Base-by-base conservation (phyloP, 257 asterid genomes). In the Orobanche coerulescens region DNA sequence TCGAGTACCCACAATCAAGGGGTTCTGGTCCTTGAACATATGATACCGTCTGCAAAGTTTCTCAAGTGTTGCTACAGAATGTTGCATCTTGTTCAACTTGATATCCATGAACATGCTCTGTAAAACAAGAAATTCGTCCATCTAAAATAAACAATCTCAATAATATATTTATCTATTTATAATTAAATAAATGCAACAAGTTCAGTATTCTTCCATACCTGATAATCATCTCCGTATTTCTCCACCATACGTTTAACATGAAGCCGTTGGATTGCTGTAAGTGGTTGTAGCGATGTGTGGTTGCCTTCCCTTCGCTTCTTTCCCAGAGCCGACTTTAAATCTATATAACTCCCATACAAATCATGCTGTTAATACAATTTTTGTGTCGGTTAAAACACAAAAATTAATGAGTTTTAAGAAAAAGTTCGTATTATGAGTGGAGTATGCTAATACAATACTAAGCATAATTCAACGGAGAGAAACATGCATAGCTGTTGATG, bases 71-170 rank as follows among this genome's bases (percentile, higher is more conserved):
- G 88, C 95, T 16, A 89, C 43, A 0, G 98, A 88, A 59, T 92
- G 97, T 69, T 92, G 97, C 97, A 88, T 82, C 71, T 76, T 73
- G 87, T 92, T 88, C 11, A 86, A 74, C 65, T 82, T 88, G 51
- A 67, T 82, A 81, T 92, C 98, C 97, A 72, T 84, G 82, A 92
- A 92, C 98, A 92, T 92, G 75, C 86, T 51, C 98, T 92, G 94
- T 74, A 69, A 70, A 28, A 55, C 43, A 70, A 74, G 65, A 53
- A 72, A 61, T 16, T 26, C 20, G 56, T 60, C 9, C 9, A 65
- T 28, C 42, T 15, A n/a, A 20, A 52, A 22, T 58, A 22, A 42
- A 22, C 22, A n/a, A 19, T 25, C 16, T 37, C n/a, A 28, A 33
- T 20, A 66, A 37, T 34, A 42, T 39, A 6, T 12, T 1, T 30